phyloP scores from a whole-genome alignment of 768 basidiomycete genomes.

The Guyanaporus albipodus region DNA sequence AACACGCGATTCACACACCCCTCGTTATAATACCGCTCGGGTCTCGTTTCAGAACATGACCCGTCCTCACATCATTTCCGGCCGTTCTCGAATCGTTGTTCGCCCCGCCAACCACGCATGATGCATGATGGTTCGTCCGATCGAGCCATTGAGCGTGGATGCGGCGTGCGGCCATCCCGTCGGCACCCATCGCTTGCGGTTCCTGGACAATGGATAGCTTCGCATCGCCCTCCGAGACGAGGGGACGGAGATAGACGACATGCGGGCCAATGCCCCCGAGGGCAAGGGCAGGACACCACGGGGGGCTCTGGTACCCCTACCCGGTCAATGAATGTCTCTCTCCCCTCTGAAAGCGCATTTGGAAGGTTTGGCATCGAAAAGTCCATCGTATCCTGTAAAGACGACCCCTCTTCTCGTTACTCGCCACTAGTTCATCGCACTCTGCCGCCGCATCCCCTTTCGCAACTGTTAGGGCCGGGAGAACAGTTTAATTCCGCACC shows the following conservation, averaged over 20 bases:
- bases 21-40: constrained; percentile 5
- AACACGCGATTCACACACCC: constrained; percentile 22
- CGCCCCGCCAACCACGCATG: constrained; percentile 11
- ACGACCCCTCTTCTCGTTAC: constrained; percentile 3
- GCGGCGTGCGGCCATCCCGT: constrained; percentile 1
- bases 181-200: not conserved
- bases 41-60: constrained; percentile 12
- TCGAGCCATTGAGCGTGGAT: not conserved
- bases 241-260: constrained; percentile 11
- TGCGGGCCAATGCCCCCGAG: constrained; percentile 9
- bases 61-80: constrained; percentile 23
- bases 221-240: constrained; percentile 7
- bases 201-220: constrained; percentile 1
- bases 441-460: not conserved
- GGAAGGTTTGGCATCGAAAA: constrained; percentile 29
- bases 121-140: constrained; percentile 1
- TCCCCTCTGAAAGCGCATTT: constrained; percentile 16
- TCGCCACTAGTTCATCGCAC: constrained; percentile 7
- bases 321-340: not conserved
- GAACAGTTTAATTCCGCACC: constrained; percentile 8
- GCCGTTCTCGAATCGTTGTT: not conserved
- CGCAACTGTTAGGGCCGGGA: not conserved
- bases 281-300: constrained; percentile 25
- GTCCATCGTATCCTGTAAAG: constrained; percentile 4
- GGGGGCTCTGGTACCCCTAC: constrained; percentile 10